Base-by-base conservation (phyloP, 108 stramenopile genomes). In the Cyclotella atomus region DNA sequence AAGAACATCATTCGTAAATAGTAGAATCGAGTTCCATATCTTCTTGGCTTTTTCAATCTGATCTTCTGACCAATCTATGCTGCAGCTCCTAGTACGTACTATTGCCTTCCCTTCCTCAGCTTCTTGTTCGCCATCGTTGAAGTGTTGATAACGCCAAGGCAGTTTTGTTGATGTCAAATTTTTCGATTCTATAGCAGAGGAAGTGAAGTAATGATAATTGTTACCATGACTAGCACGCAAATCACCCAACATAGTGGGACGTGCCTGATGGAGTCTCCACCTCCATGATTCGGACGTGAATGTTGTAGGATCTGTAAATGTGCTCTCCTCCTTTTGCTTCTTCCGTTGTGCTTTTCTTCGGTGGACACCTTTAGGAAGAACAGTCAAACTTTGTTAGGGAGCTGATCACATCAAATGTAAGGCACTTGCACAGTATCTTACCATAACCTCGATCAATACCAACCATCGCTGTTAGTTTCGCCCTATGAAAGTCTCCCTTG, bases 221-320 rank as follows among this genome's bases (percentile, higher is more conserved):
- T 63, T 52, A 30, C 62, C 64, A 25, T 59, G 65, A 55, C 36
- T 61, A 1, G 78, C 65, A 43, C 70, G 64, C 46, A 66, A 62
- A 62, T 79, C 78, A 41, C 78, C 71, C 36, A 79, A 71, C 78
- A 79, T 79, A 0, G 66, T 72, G 41, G 71, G 66, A 19, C 66
- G 65, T 38, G 78, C 78, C 23, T 72, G 78, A 55, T 79, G 70
- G 20, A 79, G 69, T 72, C 78, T 59, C 78, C 78, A 79, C 52
- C 78, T 56, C 78, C 78, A 79, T 36, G 78, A 79, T 62, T 79
- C 78, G 16, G 78, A 79, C 12, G 78, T 72, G 45, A 79, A 79
- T 21, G 78, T 61, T 35, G 78, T 79, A 16, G 78, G 69, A 57
- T 79, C 65, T 50, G 78, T 41, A 47, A 46, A 71, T 2, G 71